Evolutionary conservation across 345 rosid species (phyloP), one percentile per base, ranked within the genome.

Genomic region (Microcos paniculata): DNA sequence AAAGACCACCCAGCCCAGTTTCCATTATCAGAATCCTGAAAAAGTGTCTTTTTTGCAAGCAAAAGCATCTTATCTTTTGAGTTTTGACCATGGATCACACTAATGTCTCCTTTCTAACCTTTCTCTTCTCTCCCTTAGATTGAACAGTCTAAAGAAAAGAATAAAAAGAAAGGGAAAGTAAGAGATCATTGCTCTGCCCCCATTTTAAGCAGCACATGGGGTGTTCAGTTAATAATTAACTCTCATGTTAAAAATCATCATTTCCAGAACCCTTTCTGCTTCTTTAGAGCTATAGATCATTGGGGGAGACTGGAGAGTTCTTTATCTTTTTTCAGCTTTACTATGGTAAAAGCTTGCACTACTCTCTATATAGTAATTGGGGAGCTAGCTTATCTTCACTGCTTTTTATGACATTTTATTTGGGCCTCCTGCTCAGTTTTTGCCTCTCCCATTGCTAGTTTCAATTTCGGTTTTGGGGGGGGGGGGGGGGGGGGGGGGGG

Each of bases 121-220:
- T 43, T 63, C 8, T 1, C 21, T 49, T 21, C 31, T 57, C 24
- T 67, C 45, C 28, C 12, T n/a, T 1, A 35, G 62, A 19, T 51
- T 70, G 62, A 67, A 33, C 16, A 30, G 21, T 1, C 16, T 13
- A 11, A 74, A 51, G 42, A 51, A 67, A 68, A 24, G 6, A 23
- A 40, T 53, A 31, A 26, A 1, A 18, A 35, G 40, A 4, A 35
- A 35, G 6, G 40, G 6, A 30, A 40, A 61, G 40, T 26, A 1
- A 18, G 74, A 31, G 49, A 83, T 83, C 56, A 65, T 70, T 8
- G 53, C 66, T 31, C 46, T 77, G 72, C 51, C 31, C 62, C 72
- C 61, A 35, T 57, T n/a, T 53, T 55, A 30, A 13, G 72, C 51
- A 66, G 77, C 81, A 74, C 77, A 67, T 65, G 83, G 38, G 51